phyloP scores from a whole-genome alignment of 2,329 filamentous ascomycete species.

The Ampelomyces quisqualis region DNA sequence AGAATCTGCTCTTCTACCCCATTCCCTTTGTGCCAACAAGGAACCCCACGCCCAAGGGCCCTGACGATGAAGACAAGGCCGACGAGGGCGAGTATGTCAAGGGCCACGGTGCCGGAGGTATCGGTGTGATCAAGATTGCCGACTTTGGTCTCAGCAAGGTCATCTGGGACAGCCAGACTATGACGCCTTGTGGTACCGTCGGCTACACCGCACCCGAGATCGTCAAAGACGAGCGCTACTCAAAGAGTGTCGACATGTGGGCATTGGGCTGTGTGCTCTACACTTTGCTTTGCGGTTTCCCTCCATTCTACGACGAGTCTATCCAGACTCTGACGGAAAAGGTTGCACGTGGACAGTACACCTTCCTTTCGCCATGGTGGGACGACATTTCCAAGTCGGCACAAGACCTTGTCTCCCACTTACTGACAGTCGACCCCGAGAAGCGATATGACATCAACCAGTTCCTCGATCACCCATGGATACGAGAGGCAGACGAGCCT shows the following conservation, averaged over 20 bases:
- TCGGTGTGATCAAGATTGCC: conserved; percentile 94
- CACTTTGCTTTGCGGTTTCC: conserved; percentile 94
- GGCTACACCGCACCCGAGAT: conserved; percentile 98
- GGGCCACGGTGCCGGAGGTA: conserved; percentile 82
- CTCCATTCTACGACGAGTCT: conserved; percentile 97
- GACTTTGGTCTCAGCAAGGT: conserved; percentile 98
- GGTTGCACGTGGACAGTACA: conserved; percentile 94
- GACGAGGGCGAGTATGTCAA: conserved; percentile 92
- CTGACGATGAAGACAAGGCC: conserved; percentile 94
- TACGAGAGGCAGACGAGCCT: conserved; percentile 68
- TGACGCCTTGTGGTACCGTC: conserved; percentile 98
- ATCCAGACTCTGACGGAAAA: conserved; percentile 97
- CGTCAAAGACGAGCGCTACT: conserved; percentile 97
- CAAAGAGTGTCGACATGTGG: conserved; percentile 99
- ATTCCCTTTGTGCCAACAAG: conserved; percentile 78
- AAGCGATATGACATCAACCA: conserved; percentile 92
- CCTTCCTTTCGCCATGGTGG: conserved; percentile 98
- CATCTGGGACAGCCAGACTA: conserved; percentile 96
- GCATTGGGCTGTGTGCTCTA: conserved; percentile 95
- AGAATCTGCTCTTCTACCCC: conserved; percentile 92
- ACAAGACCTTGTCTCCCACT: conserved; percentile 89
- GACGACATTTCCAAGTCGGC: conserved; percentile 95
- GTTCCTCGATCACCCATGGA: conserved; percentile 95
- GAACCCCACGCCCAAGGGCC: conserved; percentile 73
- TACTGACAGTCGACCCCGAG: conserved; percentile 90